Evolutionary conservation across 2,329 filamentous ascomycete genomes (phyloP), one percentile per base, ranked within the genome.

Genomic region (Cercospora canescens): DNA sequence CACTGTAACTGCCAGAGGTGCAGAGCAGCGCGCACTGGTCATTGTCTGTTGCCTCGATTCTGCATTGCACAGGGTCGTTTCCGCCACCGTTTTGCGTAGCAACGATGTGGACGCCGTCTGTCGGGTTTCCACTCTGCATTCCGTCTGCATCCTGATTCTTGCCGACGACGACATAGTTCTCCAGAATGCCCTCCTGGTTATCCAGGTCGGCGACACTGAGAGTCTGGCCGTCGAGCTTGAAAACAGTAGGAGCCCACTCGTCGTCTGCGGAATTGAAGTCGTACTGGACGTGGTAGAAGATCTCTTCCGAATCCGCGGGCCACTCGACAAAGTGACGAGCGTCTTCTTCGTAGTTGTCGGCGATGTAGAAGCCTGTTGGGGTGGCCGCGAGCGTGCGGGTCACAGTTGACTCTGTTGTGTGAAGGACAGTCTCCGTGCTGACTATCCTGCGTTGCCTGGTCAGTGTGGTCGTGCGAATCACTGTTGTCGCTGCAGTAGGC

Each of bases 211-310:
- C 41, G n/a, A 60, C 30, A 6, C 58, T 30, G 4, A 60, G 39
- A 0, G 26, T 60, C 12, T 60, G 3, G 28, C 21, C 39, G 6
- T 60, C 39, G 30, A 60, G 26, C 4, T 34, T 52, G 28, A 60
- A 60, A 18, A 60, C 58, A 14, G 58, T 60, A 1, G 58, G 58
- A 14, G 58, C 58, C 58, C 58, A 50, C 41, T 60, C 58, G 28
- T 52, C 58, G 14, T 60, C 58, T 18, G 26, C 21, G 11, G 58
- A 18, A 21, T 52, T 26, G 39, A 41, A 61, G 30, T 61, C 59
- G 41, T 52, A 52, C 21, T 61, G 59, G n/a, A 61, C 30, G 59
- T 61, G 59, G 59, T 61, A 61, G 59, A 50, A 52, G 59, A 61
- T 39, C 21, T 52, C 59, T 34, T 61, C 39, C 4, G 28, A 45